These are phyloP conservation scores for Aechmea fasciata DNA, from an alignment of 176 grass and related monocot species.

Conservation along the genomic window DNA sequence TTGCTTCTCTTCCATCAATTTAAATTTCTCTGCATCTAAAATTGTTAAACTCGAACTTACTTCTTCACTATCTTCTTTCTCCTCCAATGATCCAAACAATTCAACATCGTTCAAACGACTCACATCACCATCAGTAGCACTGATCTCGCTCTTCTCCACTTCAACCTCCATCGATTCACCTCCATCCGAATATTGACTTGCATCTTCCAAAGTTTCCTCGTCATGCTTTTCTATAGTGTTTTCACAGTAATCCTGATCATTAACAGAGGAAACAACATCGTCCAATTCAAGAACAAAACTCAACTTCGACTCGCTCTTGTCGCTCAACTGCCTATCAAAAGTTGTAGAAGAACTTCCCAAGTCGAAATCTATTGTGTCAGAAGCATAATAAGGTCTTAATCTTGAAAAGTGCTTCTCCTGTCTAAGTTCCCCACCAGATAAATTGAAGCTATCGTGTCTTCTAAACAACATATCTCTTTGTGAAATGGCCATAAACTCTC, in stretches of 20 bases:
- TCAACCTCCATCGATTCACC: slow-evolving; percentile 67
- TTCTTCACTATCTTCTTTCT: slow-evolving; percentile 32
- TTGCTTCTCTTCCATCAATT: background rate
- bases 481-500: slow-evolving; percentile 26
- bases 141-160: slow-evolving; percentile 66
- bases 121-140: slow-evolving; percentile 37
- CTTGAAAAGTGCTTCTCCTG: slow-evolving; percentile 41
- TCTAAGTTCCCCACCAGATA: slow-evolving; percentile 33
- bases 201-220: slow-evolving; percentile 39
- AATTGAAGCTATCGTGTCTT: slow-evolving; percentile 75
- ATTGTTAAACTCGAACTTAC: background rate
- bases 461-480: slow-evolving; percentile 54
- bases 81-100: slow-evolving; percentile 37
- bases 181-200: slow-evolving; percentile 65
- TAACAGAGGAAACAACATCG: slow-evolving; percentile 34
- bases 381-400: slow-evolving; percentile 55
- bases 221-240: slow-evolving; percentile 32
- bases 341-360: slow-evolving; percentile 28
- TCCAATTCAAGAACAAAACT: slow-evolving; percentile 47
- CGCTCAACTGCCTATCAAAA: slow-evolving; percentile 57
- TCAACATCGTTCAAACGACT: slow-evolving; percentile 38
- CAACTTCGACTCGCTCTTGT: slow-evolving; percentile 48
- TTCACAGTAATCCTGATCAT: slow-evolving; percentile 37
- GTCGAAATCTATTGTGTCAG: slow-evolving; percentile 22
- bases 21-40: slow-evolving; percentile 1